Evolutionary conservation across 495 filamentous ascomycete species (phyloP), one percentile per base, ranked within the genome.

Genomic region (Daldinia bambusicola): DNA sequence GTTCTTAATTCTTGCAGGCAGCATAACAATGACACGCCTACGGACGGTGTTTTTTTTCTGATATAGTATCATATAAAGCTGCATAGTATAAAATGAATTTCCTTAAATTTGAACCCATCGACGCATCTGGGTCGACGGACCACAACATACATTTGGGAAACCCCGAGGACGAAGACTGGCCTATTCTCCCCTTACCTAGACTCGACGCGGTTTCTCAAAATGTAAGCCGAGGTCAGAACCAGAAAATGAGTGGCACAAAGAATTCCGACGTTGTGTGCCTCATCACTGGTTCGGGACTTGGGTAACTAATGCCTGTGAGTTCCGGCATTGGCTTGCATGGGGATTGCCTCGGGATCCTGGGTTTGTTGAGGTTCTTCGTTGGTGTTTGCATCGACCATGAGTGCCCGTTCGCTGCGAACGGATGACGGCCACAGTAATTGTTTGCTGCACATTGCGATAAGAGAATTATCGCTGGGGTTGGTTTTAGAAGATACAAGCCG

Each of bases 401-500:
- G n/a, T n/a, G n/a, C n/a, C n/a, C n/a, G n/a, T n/a, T n/a, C n/a
- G n/a, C n/a, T n/a, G n/a, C n/a, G n/a, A n/a, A n/a, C n/a, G n/a
- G n/a, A n/a, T n/a, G n/a, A n/a, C n/a, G n/a, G n/a, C n/a, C n/a
- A n/a, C n/a, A n/a, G n/a, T n/a, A n/a, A n/a, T n/a, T n/a, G n/a
- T n/a, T n/a, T n/a, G n/a, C n/a, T n/a, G n/a, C n/a, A n/a, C n/a
- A n/a, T n/a, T n/a, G n/a, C n/a, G n/a, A n/a, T n/a, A n/a, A n/a
- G n/a, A n/a, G n/a, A n/a, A n/a, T n/a, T n/a, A n/a, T n/a, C n/a
- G n/a, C n/a, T n/a, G n/a, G n/a, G n/a, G n/a, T n/a, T n/a, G n/a
- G n/a, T n/a, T n/a, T 58, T 14, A 45, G 38, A 34, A 51, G 55
- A 72, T 2, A 48, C 20, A 43, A 31, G 61, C 20, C 61, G 55